Evolutionary conservation across 345 rosid species (phyloP), one percentile per base, ranked within the genome.

Genomic region (Psidium friedrichsthalianum): DNA sequence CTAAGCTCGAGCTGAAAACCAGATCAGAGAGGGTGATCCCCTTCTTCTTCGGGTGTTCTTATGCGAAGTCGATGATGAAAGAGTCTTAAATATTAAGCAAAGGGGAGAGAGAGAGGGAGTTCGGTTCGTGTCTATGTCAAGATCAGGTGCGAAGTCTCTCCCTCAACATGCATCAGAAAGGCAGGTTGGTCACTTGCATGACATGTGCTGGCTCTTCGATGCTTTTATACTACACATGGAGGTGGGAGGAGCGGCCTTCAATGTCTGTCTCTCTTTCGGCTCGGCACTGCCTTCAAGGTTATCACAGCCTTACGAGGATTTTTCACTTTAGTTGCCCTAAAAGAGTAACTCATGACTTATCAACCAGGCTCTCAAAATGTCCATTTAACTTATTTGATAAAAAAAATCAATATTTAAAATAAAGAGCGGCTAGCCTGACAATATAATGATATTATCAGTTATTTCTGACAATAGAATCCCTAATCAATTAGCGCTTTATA

Each of bases 131-230:
- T 40, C 51, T 24, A 20, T 54, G 51, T 54, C 85, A 22, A 53
- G 85, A 32, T 54, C 51, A 84, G 54, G 29, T 27, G 42, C 14
- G 21, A 32, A 56, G 42, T 55, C 22, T 27, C n/a, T 29, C 57
- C 84, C 29, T 20, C 52, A 58, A 44, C n/a, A 59, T 40, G 29
- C 27, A 84, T 42, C 56, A 32, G 49, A 58, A 29, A 24, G 74
- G 82, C 59, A 40, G 88, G 69, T 82, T 47, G 88, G 85, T 90
- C 89, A 85, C 88, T 53, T 84, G 87, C 87, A 85, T 85, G 87
- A 74, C 92, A 89, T 89, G 88, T 57, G 42, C 25, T 58, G 82
- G 82, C 59, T 36, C 40, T 51, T 44, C 51, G 25, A 57, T 76
- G n/a, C 49, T 49, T 49, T 49, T 11, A 27, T 58, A 25, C 47